Evolutionary conservation across 129 eudicot genomes (phyloP).

Genomic region (Escallonia herrerae): DNA sequence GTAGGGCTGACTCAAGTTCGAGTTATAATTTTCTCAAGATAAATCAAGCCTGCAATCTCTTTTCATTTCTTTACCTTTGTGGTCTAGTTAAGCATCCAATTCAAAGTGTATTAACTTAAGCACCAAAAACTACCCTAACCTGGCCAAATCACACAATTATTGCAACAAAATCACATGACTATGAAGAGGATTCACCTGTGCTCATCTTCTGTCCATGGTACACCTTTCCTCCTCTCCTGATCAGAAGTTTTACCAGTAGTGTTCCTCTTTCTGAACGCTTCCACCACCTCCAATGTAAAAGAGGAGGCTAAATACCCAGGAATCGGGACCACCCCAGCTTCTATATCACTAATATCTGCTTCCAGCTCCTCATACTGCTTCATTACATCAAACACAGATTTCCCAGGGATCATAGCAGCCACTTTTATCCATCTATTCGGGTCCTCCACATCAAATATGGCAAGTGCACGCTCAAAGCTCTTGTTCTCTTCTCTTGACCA

Average conservation of each 20-base stretch:
- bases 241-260: constrained; percentile 24
- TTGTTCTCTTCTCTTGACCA: constrained; percentile 93
- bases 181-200: constrained; percentile 33
- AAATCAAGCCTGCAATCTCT: too few relatives aligned
- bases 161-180: not conserved
- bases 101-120: too few relatives aligned
- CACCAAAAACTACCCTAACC: too few relatives aligned
- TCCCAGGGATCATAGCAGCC: constrained; percentile 79
- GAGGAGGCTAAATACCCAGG: constrained; percentile 55
- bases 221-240: constrained; percentile 58
- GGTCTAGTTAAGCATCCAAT: too few relatives aligned
- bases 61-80: too few relatives aligned
- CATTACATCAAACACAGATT: constrained; percentile 70
- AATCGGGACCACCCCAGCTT: constrained; percentile 65
- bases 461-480: constrained; percentile 77
- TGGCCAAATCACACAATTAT: too few relatives aligned
- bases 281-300: constrained; percentile 47
- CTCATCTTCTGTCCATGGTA: constrained; percentile 73
- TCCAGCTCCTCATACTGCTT: constrained; percentile 60
- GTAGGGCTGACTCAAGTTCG: too few relatives aligned
- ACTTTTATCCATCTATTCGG: constrained; percentile 78
- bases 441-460: constrained; percentile 57
- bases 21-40: too few relatives aligned
- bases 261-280: constrained; percentile 32
- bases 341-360: constrained; percentile 73